Evolutionary conservation across 176 grass and related monocot genomes (phyloP).

Genomic region (Raddia distichophylla): DNA sequence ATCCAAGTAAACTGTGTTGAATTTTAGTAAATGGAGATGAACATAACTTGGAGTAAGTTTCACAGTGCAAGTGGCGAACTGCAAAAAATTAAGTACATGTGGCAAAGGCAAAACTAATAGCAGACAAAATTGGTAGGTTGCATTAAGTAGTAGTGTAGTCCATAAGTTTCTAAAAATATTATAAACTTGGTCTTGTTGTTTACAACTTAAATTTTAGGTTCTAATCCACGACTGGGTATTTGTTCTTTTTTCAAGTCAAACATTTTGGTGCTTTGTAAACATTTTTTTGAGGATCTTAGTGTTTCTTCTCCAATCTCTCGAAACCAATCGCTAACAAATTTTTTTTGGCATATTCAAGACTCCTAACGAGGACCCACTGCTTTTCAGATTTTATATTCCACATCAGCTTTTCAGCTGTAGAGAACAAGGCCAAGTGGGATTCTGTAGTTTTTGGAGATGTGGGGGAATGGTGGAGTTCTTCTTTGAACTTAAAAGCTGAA

Average conservation of each 20-base stretch:
- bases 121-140: background rate
- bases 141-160: background rate
- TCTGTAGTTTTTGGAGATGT: background rate
- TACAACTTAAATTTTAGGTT: no score
- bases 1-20: background rate
- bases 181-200: background rate
- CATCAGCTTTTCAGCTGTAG: no score
- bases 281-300: no score
- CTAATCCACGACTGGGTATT: no score
- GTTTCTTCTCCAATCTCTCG: no score
- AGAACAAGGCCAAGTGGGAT: background rate
- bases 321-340: no score
- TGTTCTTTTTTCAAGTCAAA: no score
- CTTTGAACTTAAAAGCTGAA: background rate
- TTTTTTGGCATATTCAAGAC: no score
- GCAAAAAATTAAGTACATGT: background rate
- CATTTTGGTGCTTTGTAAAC: no score
- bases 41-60: conserved; percentile 3
- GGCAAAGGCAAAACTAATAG: background rate
- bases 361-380: no score
- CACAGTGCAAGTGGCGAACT: background rate
- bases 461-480: background rate
- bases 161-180: background rate
- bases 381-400: no score
- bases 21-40: conserved; percentile 9